phyloP scores from a whole-genome alignment of 2,329 filamentous ascomycete species.

The Coniella lustricola region DNA sequence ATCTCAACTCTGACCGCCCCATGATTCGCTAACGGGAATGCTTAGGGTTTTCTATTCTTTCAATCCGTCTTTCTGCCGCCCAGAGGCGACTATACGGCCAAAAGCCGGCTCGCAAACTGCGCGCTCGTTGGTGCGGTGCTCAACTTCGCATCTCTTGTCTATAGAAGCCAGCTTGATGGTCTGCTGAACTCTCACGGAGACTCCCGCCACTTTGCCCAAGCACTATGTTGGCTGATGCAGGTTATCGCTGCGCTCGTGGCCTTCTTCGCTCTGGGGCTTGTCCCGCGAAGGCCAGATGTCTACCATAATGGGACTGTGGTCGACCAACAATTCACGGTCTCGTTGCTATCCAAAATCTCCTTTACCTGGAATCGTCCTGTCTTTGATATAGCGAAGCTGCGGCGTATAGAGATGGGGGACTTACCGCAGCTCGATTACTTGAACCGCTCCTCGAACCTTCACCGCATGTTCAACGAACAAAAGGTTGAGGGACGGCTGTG shows the following conservation, averaged over 20 bases:
- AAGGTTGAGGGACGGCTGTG: conserved; percentile 22
- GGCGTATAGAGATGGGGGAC: conserved; percentile 26
- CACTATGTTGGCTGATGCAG: conserved; percentile 24
- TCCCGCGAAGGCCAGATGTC: conserved; percentile 28
- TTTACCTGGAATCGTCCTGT: conserved; percentile 28
- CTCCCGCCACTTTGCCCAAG: conserved; percentile 10
- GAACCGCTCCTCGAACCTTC: conserved; percentile 24
- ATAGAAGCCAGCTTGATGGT: conserved; percentile 23
- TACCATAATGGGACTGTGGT: conserved; percentile 25
- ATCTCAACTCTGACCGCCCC: background rate
- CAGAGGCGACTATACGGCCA: conserved; percentile 22
- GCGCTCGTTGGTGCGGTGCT: conserved; percentile 22
- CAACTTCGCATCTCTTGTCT: conserved; percentile 20
- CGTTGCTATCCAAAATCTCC: conserved; percentile 22
- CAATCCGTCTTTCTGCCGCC: conserved; percentile 25
- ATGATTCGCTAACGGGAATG: background rate
- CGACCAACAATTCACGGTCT: conserved; percentile 29
- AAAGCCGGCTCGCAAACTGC: conserved; percentile 22
- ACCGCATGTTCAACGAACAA: conserved; percentile 18
- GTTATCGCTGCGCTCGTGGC: conserved; percentile 19
- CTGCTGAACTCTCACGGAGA: conserved; percentile 16
- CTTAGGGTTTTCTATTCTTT: conserved; percentile 21
- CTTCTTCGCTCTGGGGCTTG: conserved; percentile 22
- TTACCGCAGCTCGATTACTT: conserved; percentile 25
- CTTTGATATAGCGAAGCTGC: conserved; percentile 24